Conservation (phyloP, 139 green algal genomes). For the Yamagishiella unicocca region DNA sequence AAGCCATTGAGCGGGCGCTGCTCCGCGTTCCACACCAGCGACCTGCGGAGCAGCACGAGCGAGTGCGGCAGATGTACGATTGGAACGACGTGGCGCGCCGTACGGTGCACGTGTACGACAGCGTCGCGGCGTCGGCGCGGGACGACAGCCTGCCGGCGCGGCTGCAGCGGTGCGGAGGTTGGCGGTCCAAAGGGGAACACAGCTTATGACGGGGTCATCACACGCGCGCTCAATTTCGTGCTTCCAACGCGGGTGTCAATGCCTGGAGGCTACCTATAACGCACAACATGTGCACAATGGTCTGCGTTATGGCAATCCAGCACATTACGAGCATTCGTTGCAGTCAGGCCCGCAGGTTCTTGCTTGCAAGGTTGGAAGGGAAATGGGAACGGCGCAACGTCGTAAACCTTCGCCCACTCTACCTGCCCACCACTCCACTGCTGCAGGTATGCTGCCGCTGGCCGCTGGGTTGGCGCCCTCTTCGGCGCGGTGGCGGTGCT, state of each 20-base stretch:
- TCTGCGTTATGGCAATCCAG: too few species aligned
- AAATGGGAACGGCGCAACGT: too few species aligned
- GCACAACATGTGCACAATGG: too few species aligned
- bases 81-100: conserved; percentile 88
- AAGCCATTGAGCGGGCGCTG: conserved; percentile 51
- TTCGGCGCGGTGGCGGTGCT: conserved; percentile 79
- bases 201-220: too few species aligned
- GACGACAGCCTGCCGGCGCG: conserved; percentile 54
- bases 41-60: conserved; percentile 69
- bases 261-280: too few species aligned
- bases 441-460: conserved; percentile 68
- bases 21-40: conserved; percentile 15
- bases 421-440: not conserved
- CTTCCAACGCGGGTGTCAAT: too few species aligned
- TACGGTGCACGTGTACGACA: conserved; percentile 86
- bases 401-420: not conserved
- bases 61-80: conserved; percentile 88
- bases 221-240: too few species aligned
- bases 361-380: too few species aligned
- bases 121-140: conserved; percentile 16
- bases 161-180: conserved; percentile 14
- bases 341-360: too few species aligned
- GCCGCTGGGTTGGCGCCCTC: conserved; percentile 77
- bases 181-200: too few species aligned
- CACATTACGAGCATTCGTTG: too few species aligned